Evolutionary conservation across 2,329 filamentous ascomycete species (phyloP).

Genomic region (Epichloe sp.): DNA sequence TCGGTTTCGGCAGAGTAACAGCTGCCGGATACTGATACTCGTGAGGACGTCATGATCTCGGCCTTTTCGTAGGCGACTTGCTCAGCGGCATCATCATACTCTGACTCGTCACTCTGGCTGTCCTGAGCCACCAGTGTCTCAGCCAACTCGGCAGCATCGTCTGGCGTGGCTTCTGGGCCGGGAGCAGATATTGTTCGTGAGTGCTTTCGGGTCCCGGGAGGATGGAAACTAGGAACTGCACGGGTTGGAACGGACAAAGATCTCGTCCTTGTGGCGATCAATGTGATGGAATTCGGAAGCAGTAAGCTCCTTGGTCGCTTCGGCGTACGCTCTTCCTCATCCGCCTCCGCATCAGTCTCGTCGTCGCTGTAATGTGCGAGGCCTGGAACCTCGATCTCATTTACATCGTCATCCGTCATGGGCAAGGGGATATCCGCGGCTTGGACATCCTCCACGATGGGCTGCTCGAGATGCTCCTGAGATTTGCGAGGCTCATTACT

Average conservation of each 20-base stretch:
- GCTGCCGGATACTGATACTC: constrained; percentile 40
- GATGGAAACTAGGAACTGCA: constrained; percentile 9
- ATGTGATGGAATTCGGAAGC: constrained; percentile 12
- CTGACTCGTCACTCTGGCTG: constrained; percentile 2
- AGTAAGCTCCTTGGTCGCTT: constrained; percentile 34
- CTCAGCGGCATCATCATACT: constrained; percentile 30
- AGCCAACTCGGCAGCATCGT: neutral
- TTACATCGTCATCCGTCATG: constrained; percentile 51
- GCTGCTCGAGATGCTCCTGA: constrained; percentile 9
- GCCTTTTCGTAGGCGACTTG: constrained; percentile 40
- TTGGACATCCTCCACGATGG: constrained; percentile 16
- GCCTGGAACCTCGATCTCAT: constrained; percentile 70
- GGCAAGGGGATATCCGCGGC: constrained; percentile 51
- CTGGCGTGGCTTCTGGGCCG: neutral
- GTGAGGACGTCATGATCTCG: constrained; percentile 42
- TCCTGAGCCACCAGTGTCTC: neutral
- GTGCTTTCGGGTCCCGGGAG: neutral
- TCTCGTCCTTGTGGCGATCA: constrained; percentile 27
- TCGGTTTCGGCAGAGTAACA: constrained; percentile 38
- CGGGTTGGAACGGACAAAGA: constrained; percentile 36
- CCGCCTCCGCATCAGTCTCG: constrained; percentile 35
- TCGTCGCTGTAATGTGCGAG: constrained; percentile 50
- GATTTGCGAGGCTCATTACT: constrained; percentile 7
- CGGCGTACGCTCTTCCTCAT: constrained; percentile 19
- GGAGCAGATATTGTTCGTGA: neutral